A percentile compares a stretch with the other conserved stretches of the same genome.
Evolutionary conservation across 1,284 basidiomycete species (phyloP).

Genomic region (Limonomyces culmigenus): DNA sequence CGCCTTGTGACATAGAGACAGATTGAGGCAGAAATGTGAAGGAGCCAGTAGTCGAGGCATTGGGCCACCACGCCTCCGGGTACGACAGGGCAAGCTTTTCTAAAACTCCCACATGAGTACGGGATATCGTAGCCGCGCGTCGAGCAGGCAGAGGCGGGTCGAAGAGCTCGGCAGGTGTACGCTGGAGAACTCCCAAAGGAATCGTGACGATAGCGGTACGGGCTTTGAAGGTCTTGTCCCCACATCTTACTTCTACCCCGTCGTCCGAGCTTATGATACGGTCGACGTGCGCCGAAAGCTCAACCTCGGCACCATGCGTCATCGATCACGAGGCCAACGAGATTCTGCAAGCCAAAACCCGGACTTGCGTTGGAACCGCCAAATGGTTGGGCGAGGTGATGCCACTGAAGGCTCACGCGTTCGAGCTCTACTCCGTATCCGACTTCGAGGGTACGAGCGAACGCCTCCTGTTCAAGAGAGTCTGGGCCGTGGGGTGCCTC

Average conservation of each 20-base stretch:
- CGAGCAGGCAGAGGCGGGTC: slow-evolving; percentile 7
- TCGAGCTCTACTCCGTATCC: slow-evolving; percentile 2
- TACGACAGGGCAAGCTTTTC: slow-evolving; percentile 8
- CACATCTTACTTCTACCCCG: background rate
- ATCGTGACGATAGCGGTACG: slow-evolving; percentile 7
- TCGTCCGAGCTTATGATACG: background rate
- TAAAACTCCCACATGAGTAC: slow-evolving; percentile 8
- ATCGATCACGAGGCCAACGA: slow-evolving; percentile 3
- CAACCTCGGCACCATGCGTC: background rate
- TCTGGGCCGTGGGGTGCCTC: too few species aligned
- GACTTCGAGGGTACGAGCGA: slow-evolving; percentile 3
- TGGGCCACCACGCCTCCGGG: slow-evolving; percentile 8
- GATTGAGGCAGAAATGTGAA: slow-evolving; percentile 5
- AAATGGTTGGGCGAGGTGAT: slow-evolving; percentile 3
- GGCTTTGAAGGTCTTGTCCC: slow-evolving; percentile 3
- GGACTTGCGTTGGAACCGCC: slow-evolving; percentile 5
- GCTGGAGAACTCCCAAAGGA: slow-evolving; percentile 9
- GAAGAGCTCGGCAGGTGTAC: slow-evolving; percentile 4
- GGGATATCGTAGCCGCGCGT: slow-evolving; percentile 4
- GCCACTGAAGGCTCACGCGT: slow-evolving; percentile 2
- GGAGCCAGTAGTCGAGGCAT: slow-evolving; percentile 2
- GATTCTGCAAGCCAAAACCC: slow-evolving; percentile 5
- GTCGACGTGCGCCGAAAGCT: background rate
- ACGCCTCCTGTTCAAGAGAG: too few species aligned
- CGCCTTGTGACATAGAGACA: too few species aligned